Conservation (phyloP, 129 eudicot genomes). For the Centella asiatica region DNA sequence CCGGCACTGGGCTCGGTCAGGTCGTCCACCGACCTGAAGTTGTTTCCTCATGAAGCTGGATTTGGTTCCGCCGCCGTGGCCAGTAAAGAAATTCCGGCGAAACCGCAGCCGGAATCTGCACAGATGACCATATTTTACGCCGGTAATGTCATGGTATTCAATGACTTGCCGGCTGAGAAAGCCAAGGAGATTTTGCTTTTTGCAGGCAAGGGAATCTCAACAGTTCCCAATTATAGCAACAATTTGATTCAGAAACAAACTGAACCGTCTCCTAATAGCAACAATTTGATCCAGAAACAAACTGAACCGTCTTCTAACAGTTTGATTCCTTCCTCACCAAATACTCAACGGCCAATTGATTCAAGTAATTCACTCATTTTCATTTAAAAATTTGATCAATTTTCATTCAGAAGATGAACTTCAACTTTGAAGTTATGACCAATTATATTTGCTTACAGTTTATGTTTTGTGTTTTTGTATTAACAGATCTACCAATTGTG, state of each 20-base stretch:
- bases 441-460: not conserved
- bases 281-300: slow-evolving; percentile 13
- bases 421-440: not conserved
- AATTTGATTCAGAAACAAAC: slow-evolving; percentile 15
- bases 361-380: slow-evolving; percentile 25
- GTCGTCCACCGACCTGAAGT: not conserved
- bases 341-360: slow-evolving; percentile 27
- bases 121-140: slow-evolving; percentile 61
- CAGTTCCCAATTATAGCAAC: not conserved
- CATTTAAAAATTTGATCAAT: not conserved
- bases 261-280: slow-evolving; percentile 19
- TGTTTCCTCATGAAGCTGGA: not conserved
- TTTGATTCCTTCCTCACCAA: slow-evolving; percentile 8
- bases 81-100: not conserved
- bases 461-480: not conserved
- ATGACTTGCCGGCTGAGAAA: slow-evolving; percentile 48
- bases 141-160: slow-evolving; percentile 49
- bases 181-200: slow-evolving; percentile 43
- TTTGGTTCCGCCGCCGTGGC: slow-evolving; percentile 14
- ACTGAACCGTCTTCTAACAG: slow-evolving; percentile 20
- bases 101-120: slow-evolving; percentile 24
- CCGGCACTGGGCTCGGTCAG: not conserved
- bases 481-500: slow-evolving; percentile 77
- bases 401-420: not conserved
- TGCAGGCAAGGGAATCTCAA: slow-evolving; percentile 29